Conservation (phyloP, 2,329 filamentous ascomycete species). For the Aspergillus thermomutatus region DNA sequence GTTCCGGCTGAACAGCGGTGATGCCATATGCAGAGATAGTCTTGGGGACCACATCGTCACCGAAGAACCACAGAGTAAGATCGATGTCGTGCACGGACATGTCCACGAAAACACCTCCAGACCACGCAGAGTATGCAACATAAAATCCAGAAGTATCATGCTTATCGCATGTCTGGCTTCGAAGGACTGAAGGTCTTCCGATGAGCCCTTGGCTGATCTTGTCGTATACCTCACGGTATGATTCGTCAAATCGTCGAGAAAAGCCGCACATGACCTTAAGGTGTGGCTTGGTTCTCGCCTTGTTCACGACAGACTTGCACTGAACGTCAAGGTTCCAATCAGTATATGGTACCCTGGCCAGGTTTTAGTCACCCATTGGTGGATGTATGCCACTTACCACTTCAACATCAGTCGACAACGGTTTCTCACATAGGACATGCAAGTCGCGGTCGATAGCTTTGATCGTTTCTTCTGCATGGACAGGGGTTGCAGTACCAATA, state of each 20-base stretch:
- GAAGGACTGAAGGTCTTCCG: constrained; percentile 58
- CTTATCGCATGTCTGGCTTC: constrained; percentile 66
- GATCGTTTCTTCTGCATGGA: constrained; percentile 57
- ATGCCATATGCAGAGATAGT: constrained; percentile 56
- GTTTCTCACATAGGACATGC: constrained; percentile 58
- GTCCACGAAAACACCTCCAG: constrained; percentile 68
- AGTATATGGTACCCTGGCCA: neutral
- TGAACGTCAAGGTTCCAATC: constrained; percentile 21
- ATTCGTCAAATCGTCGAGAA: constrained; percentile 59
- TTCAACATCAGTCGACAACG: constrained; percentile 55
- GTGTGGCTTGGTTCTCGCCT: constrained; percentile 48
- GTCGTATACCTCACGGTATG: constrained; percentile 56
- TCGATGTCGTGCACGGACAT: constrained; percentile 70
- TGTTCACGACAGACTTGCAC: constrained; percentile 60
- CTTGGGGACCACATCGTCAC: constrained; percentile 53
- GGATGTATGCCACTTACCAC: constrained; percentile 43
- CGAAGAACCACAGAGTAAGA: constrained; percentile 62
- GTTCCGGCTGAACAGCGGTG: constrained; percentile 57
- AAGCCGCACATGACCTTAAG: constrained; percentile 61
- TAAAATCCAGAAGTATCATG: constrained; percentile 65
- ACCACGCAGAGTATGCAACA: constrained; percentile 63
- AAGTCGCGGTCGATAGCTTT: constrained; percentile 53
- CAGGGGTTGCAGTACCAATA: constrained; percentile 53
- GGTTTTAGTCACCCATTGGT: neutral
- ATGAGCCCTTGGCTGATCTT: constrained; percentile 55